Conservation (phyloP, 768 basidiomycete species). For the Suillus clintonianus region DNA sequence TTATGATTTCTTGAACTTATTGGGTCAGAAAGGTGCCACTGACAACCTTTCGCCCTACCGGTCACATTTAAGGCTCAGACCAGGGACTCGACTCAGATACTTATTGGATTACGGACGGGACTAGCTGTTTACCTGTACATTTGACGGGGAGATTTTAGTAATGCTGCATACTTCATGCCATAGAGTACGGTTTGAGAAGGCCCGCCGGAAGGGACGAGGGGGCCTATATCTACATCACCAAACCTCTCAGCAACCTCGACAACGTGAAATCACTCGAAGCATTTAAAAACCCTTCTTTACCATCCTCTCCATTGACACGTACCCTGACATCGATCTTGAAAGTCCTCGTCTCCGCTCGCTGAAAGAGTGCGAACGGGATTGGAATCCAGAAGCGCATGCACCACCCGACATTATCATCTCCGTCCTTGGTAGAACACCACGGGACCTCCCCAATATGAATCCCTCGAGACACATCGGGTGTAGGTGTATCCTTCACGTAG, state of each 20-base stretch:
- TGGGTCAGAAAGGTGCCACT: no score
- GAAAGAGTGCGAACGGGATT: constrained; percentile 46
- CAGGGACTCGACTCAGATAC: no score
- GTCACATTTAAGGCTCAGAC: no score
- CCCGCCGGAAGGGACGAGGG: no score
- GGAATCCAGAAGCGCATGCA: constrained; percentile 32
- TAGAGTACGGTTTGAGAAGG: no score
- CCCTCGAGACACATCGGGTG: neutral
- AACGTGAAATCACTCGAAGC: constrained; percentile 39
- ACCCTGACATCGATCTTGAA: constrained; percentile 43
- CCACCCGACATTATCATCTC: constrained; percentile 24
- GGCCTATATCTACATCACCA: no score
- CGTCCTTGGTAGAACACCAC: constrained; percentile 7
- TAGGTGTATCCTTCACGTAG: neutral
- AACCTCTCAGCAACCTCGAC: constrained; percentile 38
- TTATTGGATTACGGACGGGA: no score
- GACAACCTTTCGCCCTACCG: no score
- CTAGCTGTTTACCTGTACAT: no score
- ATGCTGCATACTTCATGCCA: no score
- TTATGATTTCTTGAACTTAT: no score
- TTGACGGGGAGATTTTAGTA: no score
- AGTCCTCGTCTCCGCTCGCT: constrained; percentile 46
- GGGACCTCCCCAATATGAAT: constrained; percentile 19
- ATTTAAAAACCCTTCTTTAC: constrained; percentile 15
- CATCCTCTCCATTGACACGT: constrained; percentile 29